Percentiles rank a stretch among this genome's conserved stretches.
These are phyloP conservation scores for Trichoderma sp. DNA, from an alignment of 2,329 filamentous ascomycete genomes.

Conservation along the genomic window DNA sequence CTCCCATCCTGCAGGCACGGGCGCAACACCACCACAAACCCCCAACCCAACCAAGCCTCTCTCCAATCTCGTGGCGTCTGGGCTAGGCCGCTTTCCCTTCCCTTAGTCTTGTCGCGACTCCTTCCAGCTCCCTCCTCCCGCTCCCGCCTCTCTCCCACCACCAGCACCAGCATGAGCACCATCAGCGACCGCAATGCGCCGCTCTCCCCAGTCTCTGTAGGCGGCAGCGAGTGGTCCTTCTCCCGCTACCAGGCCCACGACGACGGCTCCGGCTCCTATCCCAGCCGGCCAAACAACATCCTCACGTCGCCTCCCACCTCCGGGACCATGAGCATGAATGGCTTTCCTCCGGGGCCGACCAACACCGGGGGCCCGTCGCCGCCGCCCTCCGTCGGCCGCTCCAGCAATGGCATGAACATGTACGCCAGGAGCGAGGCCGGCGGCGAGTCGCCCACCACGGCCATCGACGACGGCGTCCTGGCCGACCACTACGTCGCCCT, in stretches of 20 bases:
- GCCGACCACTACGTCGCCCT: slow-evolving; percentile 81
- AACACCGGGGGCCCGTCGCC: slow-evolving; percentile 72
- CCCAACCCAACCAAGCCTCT: slow-evolving; percentile 10
- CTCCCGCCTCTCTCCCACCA: slow-evolving; percentile 40
- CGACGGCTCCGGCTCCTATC: slow-evolving; percentile 56
- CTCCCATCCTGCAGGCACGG: slow-evolving; percentile 2
- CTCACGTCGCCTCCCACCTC: slow-evolving; percentile 71
- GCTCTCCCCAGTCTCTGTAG: slow-evolving; percentile 79
- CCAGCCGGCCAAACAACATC: slow-evolving; percentile 52
- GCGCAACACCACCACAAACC: slow-evolving; percentile 24
- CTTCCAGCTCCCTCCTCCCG: slow-evolving; percentile 30
- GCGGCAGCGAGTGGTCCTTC: slow-evolving; percentile 81
- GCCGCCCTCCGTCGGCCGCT: slow-evolving; percentile 82
- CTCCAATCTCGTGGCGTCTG: slow-evolving; percentile 34
- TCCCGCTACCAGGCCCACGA: slow-evolving; percentile 63
- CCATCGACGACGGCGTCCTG: slow-evolving; percentile 61
- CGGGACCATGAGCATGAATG: slow-evolving; percentile 61
- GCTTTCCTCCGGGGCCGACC: slow-evolving; percentile 58
- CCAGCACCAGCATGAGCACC: slow-evolving; percentile 54
- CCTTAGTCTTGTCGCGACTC: too few relatives aligned
- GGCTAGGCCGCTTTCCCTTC: slow-evolving; percentile 11
- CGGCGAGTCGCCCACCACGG: slow-evolving; percentile 55
- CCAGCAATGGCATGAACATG: slow-evolving; percentile 75
- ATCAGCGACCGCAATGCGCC: slow-evolving; percentile 67
- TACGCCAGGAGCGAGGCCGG: slow-evolving; percentile 69